phyloP scores from a whole-genome alignment of 257 asterid species.

The Leptodermis oblonga region DNA sequence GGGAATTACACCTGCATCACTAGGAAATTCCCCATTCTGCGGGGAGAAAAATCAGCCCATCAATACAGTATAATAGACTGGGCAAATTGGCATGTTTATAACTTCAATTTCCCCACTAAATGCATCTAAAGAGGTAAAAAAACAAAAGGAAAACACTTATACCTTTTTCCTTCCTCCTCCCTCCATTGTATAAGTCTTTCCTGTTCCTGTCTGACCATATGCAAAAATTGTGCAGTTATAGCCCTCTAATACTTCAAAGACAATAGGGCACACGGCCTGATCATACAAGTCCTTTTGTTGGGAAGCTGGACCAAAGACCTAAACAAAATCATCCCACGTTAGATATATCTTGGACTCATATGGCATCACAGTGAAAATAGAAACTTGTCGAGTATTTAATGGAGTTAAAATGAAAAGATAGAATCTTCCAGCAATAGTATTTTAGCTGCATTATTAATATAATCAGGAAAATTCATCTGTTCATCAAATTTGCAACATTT shows the following conservation, averaged over 20 bases:
- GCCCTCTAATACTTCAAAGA: slow-evolving; percentile 94
- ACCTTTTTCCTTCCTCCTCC: slow-evolving; percentile 98
- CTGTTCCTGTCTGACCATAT: slow-evolving; percentile 99
- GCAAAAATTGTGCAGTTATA: slow-evolving; percentile 98
- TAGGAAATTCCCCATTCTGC: slow-evolving; percentile 95
- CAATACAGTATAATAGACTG: slow-evolving; percentile 2
- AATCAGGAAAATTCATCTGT: background rate
- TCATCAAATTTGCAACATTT: background rate
- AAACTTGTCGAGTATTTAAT: background rate
- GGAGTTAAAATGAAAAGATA: background rate
- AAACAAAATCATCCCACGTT: slow-evolving; percentile 18
- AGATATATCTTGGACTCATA: background rate
- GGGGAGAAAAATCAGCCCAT: slow-evolving; percentile 25
- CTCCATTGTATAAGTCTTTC: slow-evolving; percentile 98
- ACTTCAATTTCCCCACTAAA: background rate
- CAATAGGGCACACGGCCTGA: slow-evolving; percentile 82
- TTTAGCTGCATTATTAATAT: background rate
- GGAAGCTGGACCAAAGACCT: slow-evolving; percentile 94
- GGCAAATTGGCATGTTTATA: background rate
- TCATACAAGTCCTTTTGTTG: slow-evolving; percentile 89
- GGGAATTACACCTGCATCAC: slow-evolving; percentile 98
- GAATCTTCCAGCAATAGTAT: background rate
- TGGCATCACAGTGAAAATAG: background rate
- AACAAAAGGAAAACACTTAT: background rate
- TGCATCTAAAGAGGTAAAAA: background rate